These are phyloP conservation scores for Mycosphaerelloides madeirae DNA, from an alignment of 2,329 filamentous ascomycete genomes.

Conservation along the genomic window DNA sequence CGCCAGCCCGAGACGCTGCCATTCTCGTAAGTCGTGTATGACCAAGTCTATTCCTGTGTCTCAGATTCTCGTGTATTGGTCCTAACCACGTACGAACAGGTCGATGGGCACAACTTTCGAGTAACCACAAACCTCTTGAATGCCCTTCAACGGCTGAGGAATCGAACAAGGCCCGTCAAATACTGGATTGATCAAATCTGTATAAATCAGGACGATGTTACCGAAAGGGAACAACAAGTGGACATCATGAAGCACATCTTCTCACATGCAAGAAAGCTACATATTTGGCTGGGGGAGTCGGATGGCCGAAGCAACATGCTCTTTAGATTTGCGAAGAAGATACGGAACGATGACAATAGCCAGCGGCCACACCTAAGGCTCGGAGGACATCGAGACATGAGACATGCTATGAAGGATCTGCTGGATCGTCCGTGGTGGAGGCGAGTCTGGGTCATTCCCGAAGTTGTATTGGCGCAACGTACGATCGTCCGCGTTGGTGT, in stretches of 20 bases:
- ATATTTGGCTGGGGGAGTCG: conserved; percentile 28
- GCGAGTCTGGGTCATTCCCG: conserved; percentile 28
- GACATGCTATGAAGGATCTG: conserved; percentile 26
- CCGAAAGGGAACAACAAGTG: conserved; percentile 32
- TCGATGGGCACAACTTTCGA: conserved; percentile 26
- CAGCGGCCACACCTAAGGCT: conserved; percentile 18
- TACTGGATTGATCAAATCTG: conserved; percentile 32
- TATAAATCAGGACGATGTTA: conserved; percentile 32
- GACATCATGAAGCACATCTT: conserved; percentile 35
- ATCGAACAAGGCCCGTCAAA: conserved; percentile 23
- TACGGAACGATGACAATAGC: conserved; percentile 17
- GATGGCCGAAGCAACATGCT: conserved; percentile 25
- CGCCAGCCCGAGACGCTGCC: conserved; percentile 17
- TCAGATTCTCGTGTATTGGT: no score
- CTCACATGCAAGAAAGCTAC: conserved; percentile 22
- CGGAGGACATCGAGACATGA: conserved; percentile 21
- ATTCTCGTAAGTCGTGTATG: no score
- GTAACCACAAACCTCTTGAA: conserved; percentile 28
- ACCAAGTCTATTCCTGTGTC: no score
- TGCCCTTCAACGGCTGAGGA: conserved; percentile 23
- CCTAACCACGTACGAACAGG: no score
- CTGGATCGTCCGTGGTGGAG: conserved; percentile 28
- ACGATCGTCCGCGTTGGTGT: conserved; percentile 20
- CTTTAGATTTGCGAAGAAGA: conserved; percentile 26
- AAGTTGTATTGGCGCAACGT: conserved; percentile 22